These are phyloP conservation scores for Termitomyces sp. DNA, from an alignment of 768 basidiomycete genomes.

Conservation along the genomic window DNA sequence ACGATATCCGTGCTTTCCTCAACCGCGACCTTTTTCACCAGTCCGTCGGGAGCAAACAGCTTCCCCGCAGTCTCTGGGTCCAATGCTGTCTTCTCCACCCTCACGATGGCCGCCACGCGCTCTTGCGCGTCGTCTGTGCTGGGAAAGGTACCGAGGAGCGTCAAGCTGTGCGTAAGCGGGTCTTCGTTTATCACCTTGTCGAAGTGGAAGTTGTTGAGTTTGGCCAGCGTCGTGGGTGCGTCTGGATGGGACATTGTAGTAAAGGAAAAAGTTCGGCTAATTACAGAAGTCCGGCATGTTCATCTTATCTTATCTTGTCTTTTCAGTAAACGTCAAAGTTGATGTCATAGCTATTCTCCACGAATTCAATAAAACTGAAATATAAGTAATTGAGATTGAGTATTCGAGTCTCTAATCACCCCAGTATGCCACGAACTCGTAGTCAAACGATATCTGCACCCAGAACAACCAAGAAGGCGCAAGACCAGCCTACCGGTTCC, in stretches of 20 bases:
- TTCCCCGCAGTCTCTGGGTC: conserved; percentile 31
- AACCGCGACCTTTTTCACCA: conserved; percentile 38
- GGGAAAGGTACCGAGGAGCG: conserved; percentile 64
- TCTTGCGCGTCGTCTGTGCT: conserved; percentile 11
- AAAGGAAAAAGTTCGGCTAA: neutral
- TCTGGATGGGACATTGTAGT: conserved; percentile 27
- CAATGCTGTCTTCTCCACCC: conserved; percentile 73
- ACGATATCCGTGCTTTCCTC: conserved; percentile 70
- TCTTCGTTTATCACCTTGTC: conserved; percentile 61
- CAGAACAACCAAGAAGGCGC: too few relatives aligned
- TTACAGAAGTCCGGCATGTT: too few relatives aligned
- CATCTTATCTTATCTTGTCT: neutral
- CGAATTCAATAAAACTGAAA: too few relatives aligned
- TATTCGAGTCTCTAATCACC: neutral
- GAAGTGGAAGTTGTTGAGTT: conserved; percentile 46
- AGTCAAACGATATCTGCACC: neutral
- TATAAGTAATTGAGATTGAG: neutral
- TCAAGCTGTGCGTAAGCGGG: conserved; percentile 53
- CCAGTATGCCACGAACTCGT: neutral
- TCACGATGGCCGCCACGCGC: conserved; percentile 58
- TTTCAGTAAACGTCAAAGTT: neutral
- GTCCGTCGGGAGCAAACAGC: conserved; percentile 31
- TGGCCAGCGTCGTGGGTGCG: conserved; percentile 25
- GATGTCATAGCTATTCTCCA: neutral
- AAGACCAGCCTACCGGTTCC: neutral